A percentile compares a stretch with the other conserved stretches of the same genome.
Evolutionary conservation across 257 asterid species (phyloP).

Genomic region (Ajuga chamaepitys): DNA sequence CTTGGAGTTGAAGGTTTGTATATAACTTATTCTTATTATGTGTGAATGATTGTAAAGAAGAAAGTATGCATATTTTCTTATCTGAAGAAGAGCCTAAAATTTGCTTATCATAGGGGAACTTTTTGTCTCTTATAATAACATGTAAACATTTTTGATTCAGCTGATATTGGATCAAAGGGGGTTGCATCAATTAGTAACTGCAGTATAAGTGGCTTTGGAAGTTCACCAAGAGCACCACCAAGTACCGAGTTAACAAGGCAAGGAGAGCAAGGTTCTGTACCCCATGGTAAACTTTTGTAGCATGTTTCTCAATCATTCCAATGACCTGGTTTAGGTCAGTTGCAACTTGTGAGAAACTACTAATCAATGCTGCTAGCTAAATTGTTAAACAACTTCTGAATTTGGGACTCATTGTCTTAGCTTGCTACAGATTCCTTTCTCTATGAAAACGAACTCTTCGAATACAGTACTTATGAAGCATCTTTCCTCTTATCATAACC

Average conservation of each 20-base stretch:
- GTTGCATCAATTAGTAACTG: slow-evolving; percentile 38
- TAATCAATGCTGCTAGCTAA: neutral
- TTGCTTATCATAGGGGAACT: slow-evolving; percentile 6
- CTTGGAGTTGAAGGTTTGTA: slow-evolving; percentile 60
- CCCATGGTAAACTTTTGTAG: slow-evolving; percentile 42
- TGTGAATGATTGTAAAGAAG: neutral
- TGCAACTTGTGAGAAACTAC: neutral
- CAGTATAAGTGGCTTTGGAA: slow-evolving; percentile 41
- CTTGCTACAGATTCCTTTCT: neutral
- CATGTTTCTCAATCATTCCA: slow-evolving; percentile 8
- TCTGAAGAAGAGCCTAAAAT: neutral
- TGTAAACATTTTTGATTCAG: slow-evolving; percentile 51
- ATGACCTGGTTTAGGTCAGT: neutral
- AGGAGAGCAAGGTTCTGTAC: slow-evolving; percentile 41
- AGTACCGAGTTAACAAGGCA: slow-evolving; percentile 37
- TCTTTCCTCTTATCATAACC: neutral
- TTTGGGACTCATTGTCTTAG: neutral
- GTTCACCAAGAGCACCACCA: slow-evolving; percentile 35
- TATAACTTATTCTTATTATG: slow-evolving; percentile 7
- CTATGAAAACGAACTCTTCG: neutral
- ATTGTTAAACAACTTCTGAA: neutral
- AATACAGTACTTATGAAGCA: neutral
- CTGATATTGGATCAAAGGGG: slow-evolving; percentile 67
- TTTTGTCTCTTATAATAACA: slow-evolving; percentile 35
- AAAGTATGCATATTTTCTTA: neutral